These are phyloP conservation scores for Chenopodium formosanum DNA, from an alignment of 148 eudicot genomes.

Conservation along the genomic window DNA sequence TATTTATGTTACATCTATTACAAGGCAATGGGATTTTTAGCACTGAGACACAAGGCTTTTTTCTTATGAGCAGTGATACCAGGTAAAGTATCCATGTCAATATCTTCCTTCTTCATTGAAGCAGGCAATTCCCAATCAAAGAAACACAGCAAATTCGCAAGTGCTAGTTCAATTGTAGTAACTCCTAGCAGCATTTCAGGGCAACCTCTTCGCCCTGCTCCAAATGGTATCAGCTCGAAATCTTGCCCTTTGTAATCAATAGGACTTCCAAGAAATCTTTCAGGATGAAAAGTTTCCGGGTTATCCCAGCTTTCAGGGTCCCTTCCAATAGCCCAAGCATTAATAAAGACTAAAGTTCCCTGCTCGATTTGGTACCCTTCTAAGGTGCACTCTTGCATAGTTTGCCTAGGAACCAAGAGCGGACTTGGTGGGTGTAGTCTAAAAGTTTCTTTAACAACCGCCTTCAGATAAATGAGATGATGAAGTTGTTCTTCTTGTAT, in stretches of 20 bases:
- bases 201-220: constrained; percentile 43
- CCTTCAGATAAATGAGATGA: constrained; percentile 25
- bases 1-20: no score
- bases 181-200: constrained; percentile 36
- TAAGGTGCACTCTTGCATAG: constrained; percentile 24
- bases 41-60: constrained; percentile 16
- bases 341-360: constrained; percentile 27
- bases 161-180: constrained; percentile 32
- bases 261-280: constrained; percentile 31
- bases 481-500: constrained; percentile 8
- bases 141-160: constrained; percentile 39
- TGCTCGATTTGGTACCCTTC: constrained; percentile 32
- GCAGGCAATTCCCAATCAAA: constrained; percentile 45
- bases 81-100: constrained; percentile 30
- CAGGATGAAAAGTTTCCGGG: constrained; percentile 33
- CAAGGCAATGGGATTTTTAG: background rate
- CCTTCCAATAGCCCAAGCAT: constrained; percentile 34
- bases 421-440: constrained; percentile 37
- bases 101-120: constrained; percentile 26
- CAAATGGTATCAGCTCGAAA: constrained; percentile 40
- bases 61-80: constrained; percentile 45
- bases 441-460: constrained; percentile 35
- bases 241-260: constrained; percentile 35
- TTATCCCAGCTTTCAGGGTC: constrained; percentile 35
- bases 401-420: constrained; percentile 31